phyloP scores from a whole-genome alignment of 495 filamentous ascomycete genomes.

The Trichoderma parareesei region DNA sequence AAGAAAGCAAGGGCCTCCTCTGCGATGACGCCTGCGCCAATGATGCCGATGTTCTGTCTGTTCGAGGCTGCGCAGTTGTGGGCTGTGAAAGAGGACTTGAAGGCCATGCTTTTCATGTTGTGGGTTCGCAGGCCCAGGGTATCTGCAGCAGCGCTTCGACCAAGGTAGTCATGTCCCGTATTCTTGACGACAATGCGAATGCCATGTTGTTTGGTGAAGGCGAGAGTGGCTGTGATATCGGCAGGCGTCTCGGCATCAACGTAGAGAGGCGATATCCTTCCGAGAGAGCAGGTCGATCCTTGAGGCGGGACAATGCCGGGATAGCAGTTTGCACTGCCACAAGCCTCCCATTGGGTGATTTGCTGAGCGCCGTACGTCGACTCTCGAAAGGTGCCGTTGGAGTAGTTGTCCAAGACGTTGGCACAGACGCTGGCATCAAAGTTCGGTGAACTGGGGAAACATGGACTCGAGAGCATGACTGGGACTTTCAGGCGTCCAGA shows the following conservation, averaged over 20 bases:
- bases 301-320: neutral
- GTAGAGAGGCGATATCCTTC: neutral
- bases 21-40: conserved; percentile 32
- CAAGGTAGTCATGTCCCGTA: conserved; percentile 9
- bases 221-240: conserved; percentile 45
- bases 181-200: conserved; percentile 49
- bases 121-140: neutral
- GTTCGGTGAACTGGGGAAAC: conserved; percentile 31
- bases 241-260: conserved; percentile 42
- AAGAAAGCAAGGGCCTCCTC: conserved; percentile 29
- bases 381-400: conserved; percentile 23
- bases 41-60: neutral
- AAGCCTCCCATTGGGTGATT: conserved; percentile 24
- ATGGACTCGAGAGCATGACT: conserved; percentile 34
- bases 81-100: neutral
- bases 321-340: conserved; percentile 24
- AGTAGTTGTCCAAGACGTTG: conserved; percentile 12
- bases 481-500: conserved; percentile 24
- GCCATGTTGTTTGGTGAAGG: conserved; percentile 45
- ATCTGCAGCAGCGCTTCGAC: neutral
- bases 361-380: conserved; percentile 16
- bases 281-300: neutral
- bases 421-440: conserved; percentile 18
- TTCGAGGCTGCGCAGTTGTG: neutral
- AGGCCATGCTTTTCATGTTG: conserved; percentile 3